Base-by-base conservation (phyloP, 208 protist species). In the Leishmania aethiopica region DNA sequence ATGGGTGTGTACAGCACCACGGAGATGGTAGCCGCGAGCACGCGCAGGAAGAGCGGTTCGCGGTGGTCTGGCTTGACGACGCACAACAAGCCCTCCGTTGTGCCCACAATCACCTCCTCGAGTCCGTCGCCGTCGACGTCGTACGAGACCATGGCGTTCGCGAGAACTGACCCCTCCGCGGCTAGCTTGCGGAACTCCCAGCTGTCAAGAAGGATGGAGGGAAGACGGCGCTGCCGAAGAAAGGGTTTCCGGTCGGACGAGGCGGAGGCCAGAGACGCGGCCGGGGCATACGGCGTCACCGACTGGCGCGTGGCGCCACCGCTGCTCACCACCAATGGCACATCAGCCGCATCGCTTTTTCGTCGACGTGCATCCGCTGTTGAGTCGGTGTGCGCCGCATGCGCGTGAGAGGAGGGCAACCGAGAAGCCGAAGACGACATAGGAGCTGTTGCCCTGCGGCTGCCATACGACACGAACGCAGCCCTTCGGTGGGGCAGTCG, bases 131-230 rank as follows among this genome's bases (percentile, higher is more conserved):
- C 84, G 77, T 96, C 92, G 5, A 98, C 91, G 84, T 98, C 95
- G 67, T 86, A 88, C 35, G 88, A 89, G 37, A 93, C 78, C 49
- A 98, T 88, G 10, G 93, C 93, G 79, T 96, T 95, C 7, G 94
- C 88, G 82, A 97, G 82, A 53, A 98, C 90, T 22, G 95, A 97
- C 28, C 95, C 95, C 71, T 96, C 90, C 15, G 84, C 67, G 22
- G 89, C 89, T 42, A 97, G 84, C 77, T 92, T 95, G 37, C 93
- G 91, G 76, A 98, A 91, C 86, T 95, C 93, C 94, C 95, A 98
- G 82, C 89, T 93, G 81, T 98, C 93, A 10, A 93, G 49, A 2
- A 93, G 86, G 40, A 97, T 92, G 45, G 93, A 90, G 6, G 94
- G 93, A 64, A 91, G 79, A 2, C 82, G 81, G 25, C 81, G 74